Evolutionary conservation across 768 basidiomycete genomes (phyloP).

Genomic region (Hypsizygus marmoreus): DNA sequence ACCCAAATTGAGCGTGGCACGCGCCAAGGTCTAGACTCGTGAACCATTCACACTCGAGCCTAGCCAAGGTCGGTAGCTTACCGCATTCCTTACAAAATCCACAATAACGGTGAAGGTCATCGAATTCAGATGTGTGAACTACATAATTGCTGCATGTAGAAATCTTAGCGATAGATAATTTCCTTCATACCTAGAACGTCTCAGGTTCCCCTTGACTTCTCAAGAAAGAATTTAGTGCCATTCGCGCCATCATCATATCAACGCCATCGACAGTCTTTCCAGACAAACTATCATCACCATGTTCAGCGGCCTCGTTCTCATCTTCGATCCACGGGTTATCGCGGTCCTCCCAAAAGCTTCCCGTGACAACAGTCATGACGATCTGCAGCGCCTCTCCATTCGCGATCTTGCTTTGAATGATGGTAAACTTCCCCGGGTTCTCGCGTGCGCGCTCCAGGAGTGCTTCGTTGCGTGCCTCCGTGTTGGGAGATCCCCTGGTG

Average conservation of each 20-base stretch:
- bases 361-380: constrained; percentile 33
- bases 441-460: constrained; percentile 34
- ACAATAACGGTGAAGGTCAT: too few species aligned
- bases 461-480: constrained; percentile 38
- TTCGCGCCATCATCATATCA: constrained; percentile 18
- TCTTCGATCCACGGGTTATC: not conserved
- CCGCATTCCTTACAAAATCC: too few species aligned
- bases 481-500: constrained; percentile 22
- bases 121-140: too few species aligned
- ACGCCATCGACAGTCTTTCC: constrained; percentile 11
- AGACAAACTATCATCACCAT: not conserved
- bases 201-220: constrained; percentile 9
- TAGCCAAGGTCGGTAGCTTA: too few species aligned
- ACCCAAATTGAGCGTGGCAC: not conserved
- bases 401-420: constrained; percentile 35
- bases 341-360: constrained; percentile 27
- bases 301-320: not conserved
- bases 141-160: too few species aligned
- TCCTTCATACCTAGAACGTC: constrained; percentile 13
- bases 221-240: constrained; percentile 14
- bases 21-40: too few species aligned
- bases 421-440: constrained; percentile 31
- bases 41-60: too few species aligned
- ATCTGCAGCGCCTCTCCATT: constrained; percentile 29
- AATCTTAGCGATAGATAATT: too few species aligned